These are phyloP conservation scores for Conticribra weissflogii DNA, from an alignment of 108 stramenopile species.

Conservation along the genomic window DNA sequence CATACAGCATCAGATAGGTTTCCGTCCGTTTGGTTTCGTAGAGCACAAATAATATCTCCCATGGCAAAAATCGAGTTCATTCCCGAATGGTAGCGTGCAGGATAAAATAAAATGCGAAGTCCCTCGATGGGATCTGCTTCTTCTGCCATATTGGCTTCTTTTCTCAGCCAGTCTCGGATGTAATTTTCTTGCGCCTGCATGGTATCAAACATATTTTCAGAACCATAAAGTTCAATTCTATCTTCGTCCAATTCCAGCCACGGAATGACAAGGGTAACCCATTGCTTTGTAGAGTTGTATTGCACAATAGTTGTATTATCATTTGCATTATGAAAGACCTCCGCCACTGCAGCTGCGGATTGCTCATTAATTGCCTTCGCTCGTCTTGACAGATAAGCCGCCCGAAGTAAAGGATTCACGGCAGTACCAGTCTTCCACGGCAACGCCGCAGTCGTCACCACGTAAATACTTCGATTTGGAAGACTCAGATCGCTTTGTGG, in stretches of 20 bases:
- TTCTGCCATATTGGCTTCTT: conserved; percentile 65
- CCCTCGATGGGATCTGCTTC: conserved; percentile 56
- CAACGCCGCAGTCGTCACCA: conserved; percentile 86
- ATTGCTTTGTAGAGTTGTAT: conserved; percentile 28
- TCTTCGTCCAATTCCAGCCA: conserved; percentile 87
- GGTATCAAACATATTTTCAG: conserved; percentile 50
- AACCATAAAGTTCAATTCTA: conserved; percentile 58
- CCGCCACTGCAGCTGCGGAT: no score
- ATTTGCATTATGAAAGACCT: no score
- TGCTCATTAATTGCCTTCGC: conserved; percentile 36
- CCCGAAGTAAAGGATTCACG: conserved; percentile 86
- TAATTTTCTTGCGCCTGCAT: conserved; percentile 77
- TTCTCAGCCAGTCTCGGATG: conserved; percentile 70
- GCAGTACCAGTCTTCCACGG: conserved; percentile 92
- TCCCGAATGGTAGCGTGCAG: conserved; percentile 71
- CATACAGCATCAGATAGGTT: conserved; percentile 46
- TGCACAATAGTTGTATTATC: background rate
- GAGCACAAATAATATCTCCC: conserved; percentile 71
- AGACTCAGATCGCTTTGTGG: conserved; percentile 65
- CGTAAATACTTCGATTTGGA: conserved; percentile 64
- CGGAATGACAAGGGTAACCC: conserved; percentile 83
- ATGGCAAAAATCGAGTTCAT: conserved; percentile 80
- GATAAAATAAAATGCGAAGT: conserved; percentile 73
- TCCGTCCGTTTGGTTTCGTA: conserved; percentile 43
- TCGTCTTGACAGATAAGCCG: conserved; percentile 69